Evolutionary conservation across 192 early-diverging fungal species (phyloP).

Genomic region (Ambispora gerdemannii): DNA sequence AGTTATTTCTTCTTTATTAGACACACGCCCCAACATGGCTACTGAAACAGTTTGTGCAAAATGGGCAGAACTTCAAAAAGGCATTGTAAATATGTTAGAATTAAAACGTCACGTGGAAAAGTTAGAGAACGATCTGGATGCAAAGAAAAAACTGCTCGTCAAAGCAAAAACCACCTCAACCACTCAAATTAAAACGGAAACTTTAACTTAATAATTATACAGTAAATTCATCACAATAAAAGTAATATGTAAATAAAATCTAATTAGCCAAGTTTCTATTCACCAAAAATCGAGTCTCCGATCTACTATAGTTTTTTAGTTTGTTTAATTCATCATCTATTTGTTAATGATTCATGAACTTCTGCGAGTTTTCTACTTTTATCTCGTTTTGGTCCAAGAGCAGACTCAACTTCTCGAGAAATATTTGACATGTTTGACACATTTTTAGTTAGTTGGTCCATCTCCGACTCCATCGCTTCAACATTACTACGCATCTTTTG

Average conservation of each 20-base stretch:
- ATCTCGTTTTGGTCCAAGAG: conserved; percentile 63
- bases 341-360: too few relatives aligned
- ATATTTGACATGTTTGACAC: conserved; percentile 61
- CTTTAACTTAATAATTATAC: too few relatives aligned
- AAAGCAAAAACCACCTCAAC: not conserved
- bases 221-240: too few relatives aligned
- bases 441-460: conserved; percentile 66
- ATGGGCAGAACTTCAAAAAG: conserved; percentile 73
- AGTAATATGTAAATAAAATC: too few relatives aligned
- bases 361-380: conserved; percentile 70
- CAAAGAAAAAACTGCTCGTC: not conserved
- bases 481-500: conserved; percentile 82
- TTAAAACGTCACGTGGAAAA: conserved; percentile 81
- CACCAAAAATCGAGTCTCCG: too few relatives aligned
- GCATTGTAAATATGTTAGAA: conserved; percentile 75
- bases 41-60: conserved; percentile 76
- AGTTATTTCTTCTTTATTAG: not conserved
- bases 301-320: too few relatives aligned
- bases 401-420: conserved; percentile 50
- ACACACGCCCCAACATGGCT: conserved; percentile 68
- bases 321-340: too few relatives aligned
- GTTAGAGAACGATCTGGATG: conserved; percentile 59
- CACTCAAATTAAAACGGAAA: too few relatives aligned
- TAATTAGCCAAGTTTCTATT: too few relatives aligned
- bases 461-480: conserved; percentile 82